Evolutionary conservation across 495 filamentous ascomycete genomes (phyloP).

Genomic region (Lindgomyces ingoldianus): DNA sequence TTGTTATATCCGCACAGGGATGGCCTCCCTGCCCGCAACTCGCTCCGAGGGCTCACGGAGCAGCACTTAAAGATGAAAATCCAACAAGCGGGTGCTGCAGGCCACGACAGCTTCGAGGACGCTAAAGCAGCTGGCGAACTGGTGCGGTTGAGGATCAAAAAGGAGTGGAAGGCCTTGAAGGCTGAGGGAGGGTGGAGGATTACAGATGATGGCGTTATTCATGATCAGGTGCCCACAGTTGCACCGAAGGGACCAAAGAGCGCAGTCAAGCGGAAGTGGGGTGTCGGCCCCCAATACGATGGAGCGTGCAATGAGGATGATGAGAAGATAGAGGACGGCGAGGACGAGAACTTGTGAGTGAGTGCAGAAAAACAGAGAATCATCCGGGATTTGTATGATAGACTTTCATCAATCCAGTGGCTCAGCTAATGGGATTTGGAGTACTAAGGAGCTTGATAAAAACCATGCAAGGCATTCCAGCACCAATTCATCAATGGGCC

Average conservation of each 20-base stretch:
- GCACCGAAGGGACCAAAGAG: not conserved
- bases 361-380: too few species aligned
- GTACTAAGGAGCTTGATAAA: too few species aligned
- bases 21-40: slow-evolving; percentile 73
- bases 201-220: slow-evolving; percentile 54
- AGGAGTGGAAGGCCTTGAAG: slow-evolving; percentile 66
- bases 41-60: slow-evolving; percentile 68
- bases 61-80: slow-evolving; percentile 69
- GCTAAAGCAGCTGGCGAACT: slow-evolving; percentile 84
- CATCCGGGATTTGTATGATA: too few species aligned
- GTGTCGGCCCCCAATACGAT: not conserved
- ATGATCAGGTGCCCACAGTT: slow-evolving; percentile 40
- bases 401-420: too few species aligned
- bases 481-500: too few species aligned
- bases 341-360: not conserved
- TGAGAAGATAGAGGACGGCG: not conserved
- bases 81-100: slow-evolving; percentile 65
- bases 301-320: not conserved
- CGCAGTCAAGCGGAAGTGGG: slow-evolving; percentile 7
- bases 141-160: slow-evolving; percentile 64
- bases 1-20: slow-evolving; percentile 75
- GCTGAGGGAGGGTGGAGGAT: slow-evolving; percentile 66
- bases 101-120: slow-evolving; percentile 87
- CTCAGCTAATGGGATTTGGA: too few species aligned
- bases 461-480: too few species aligned